A percentile compares a stretch with the other conserved stretches of the same genome.
phyloP scores from a whole-genome alignment of 2,329 filamentous ascomycete species.

The Phyllosticta capitalensis region DNA sequence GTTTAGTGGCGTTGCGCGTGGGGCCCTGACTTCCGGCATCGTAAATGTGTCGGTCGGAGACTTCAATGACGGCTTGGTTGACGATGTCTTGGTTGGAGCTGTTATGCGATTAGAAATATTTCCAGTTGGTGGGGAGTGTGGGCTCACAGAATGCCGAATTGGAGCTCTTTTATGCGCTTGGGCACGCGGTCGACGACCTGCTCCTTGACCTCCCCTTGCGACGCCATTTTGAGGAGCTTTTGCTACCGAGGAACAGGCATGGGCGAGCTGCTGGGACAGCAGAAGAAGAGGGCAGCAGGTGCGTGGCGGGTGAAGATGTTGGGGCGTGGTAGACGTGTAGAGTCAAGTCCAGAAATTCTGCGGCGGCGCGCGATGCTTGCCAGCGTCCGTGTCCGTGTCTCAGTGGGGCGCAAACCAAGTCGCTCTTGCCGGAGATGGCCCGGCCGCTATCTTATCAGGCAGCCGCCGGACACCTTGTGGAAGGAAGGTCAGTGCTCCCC shows the following conservation, averaged over 20 bases:
- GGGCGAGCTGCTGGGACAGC: neutral
- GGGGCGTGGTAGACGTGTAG: neutral
- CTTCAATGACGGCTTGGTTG: slow-evolving; percentile 87
- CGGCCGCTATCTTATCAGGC: slow-evolving; percentile 8
- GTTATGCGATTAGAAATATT: slow-evolving; percentile 15
- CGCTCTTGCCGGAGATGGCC: neutral
- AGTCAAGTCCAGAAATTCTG: slow-evolving; percentile 2
- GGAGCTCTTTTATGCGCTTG: slow-evolving; percentile 85
- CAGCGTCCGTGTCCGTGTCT: neutral
- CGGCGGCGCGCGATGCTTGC: neutral
- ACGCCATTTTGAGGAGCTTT: slow-evolving; percentile 3
- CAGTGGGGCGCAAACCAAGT: neutral
- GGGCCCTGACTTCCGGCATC: slow-evolving; percentile 59
- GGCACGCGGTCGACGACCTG: slow-evolving; percentile 83
- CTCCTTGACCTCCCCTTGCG: slow-evolving; percentile 51
- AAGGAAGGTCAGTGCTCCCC: slow-evolving; percentile 6
- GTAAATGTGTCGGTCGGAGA: slow-evolving; percentile 90
- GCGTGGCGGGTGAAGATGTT: neutral
- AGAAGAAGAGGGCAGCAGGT: neutral
- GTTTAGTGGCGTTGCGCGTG: slow-evolving; percentile 57
- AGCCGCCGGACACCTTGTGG: neutral
- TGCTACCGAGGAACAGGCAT: slow-evolving; percentile 10
- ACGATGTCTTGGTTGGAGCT: slow-evolving; percentile 90
- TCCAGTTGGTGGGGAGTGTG: neutral
- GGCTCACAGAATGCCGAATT: slow-evolving; percentile 78